Base-by-base conservation (phyloP, 345 rosid species). In the Camelina hispida region DNA sequence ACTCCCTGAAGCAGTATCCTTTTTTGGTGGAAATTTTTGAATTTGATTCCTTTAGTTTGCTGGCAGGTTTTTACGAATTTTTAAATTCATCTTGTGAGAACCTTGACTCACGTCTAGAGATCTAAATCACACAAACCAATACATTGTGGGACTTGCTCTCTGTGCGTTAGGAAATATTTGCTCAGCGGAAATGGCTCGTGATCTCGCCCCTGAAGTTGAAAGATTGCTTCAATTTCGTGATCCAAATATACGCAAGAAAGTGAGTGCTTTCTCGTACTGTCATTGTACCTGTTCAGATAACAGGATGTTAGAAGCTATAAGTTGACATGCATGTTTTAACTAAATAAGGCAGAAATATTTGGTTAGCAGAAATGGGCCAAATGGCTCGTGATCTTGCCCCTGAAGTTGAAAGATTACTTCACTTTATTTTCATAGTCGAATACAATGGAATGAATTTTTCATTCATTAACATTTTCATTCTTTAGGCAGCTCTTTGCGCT, bases 351-450 rank as follows among this genome's bases (percentile, higher is more conserved):
- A 23, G 97, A 70, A 94, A 94, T 78, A 94, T 94, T 32, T 91
- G 96, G 68, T 94, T 97, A 10, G 97, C 97, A 40, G 98, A 94
- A 84, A 94, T n/a, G n/a, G n/a, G n/a, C n/a, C n/a, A n/a, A n/a
- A n/a, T 94, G 97, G 98, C 98, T 48, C 93, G 96, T 77, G 98
- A 91, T 88, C 95, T 94, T 63, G 97, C 97, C 23, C 96, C 97
- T 38, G 98, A 94, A 84, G 98, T 94, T 54, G 98, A 94, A 83
- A 87, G 89, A 84, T 80, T 94, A 76, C 84, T 94, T 80, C 93
- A 87, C 42, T 91, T 91, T 85, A 23, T 23, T 23, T 23, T 23
- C 25, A 1, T 44, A 48, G 62, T 50, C 22, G 43, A 15, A 70
- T 25, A 62, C 66, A 8, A 7, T 66, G 23, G 50, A 35, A 48